Evolutionary conservation across 495 filamentous ascomycete species (phyloP).

Genomic region (Penicillium steckii): DNA sequence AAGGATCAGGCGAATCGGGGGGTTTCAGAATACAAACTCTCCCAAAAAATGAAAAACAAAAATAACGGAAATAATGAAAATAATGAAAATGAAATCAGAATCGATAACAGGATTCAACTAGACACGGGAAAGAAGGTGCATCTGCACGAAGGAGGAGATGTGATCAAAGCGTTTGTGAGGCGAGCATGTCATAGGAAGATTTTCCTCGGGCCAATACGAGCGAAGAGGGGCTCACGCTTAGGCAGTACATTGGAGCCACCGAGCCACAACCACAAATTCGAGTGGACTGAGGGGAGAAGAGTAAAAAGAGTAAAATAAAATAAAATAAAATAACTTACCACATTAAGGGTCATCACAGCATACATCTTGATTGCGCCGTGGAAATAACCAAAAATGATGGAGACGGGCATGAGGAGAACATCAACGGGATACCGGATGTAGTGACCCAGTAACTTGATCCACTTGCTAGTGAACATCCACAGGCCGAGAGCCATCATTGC

Average conservation of each 20-base stretch:
- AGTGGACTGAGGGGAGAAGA: background rate
- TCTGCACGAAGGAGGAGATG: slow-evolving; percentile 25
- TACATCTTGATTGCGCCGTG: slow-evolving; percentile 78
- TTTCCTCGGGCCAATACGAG: background rate
- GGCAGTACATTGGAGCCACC: slow-evolving; percentile 1
- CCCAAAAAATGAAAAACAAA: background rate
- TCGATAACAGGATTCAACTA: background rate
- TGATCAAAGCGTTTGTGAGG: slow-evolving; percentile 31
- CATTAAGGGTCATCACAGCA: slow-evolving; percentile 65
- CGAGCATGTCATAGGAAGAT: slow-evolving; percentile 14
- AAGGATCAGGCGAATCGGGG: background rate
- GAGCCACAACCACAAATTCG: background rate
- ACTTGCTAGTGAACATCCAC: slow-evolving; percentile 72
- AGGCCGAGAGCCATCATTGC: slow-evolving; percentile 51
- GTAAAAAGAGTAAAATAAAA: slow-evolving; percentile 9
- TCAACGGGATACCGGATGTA: slow-evolving; percentile 71
- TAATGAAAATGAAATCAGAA: slow-evolving; percentile 1
- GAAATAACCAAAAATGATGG: slow-evolving; percentile 74
- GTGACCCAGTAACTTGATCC: slow-evolving; percentile 72
- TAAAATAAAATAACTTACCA: slow-evolving; percentile 49
- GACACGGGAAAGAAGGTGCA: slow-evolving; percentile 18
- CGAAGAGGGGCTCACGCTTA: slow-evolving; percentile 7
- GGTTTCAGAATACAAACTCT: no score
- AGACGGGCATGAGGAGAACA: slow-evolving; percentile 66
- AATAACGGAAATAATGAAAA: background rate